These are phyloP conservation scores for Panaeolus papilionaceus DNA, from an alignment of 768 basidiomycete genomes.

Conservation along the genomic window DNA sequence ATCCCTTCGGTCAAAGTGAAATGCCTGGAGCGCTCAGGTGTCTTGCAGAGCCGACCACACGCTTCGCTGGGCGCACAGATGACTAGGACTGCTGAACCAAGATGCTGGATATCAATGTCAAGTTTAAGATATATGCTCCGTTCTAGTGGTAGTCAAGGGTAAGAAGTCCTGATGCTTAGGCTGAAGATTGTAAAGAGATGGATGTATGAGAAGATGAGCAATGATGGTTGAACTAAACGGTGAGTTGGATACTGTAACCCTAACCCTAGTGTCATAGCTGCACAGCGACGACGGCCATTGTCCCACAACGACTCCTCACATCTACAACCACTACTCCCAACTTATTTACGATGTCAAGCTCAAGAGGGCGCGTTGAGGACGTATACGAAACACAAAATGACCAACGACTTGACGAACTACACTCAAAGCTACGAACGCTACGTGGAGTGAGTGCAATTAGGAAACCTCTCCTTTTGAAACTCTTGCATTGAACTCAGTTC, in stretches of 20 bases:
- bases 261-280: neutral
- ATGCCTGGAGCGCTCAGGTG: constrained; percentile 1
- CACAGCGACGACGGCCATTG: neutral
- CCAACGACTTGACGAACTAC: constrained; percentile 81
- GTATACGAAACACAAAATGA: constrained; percentile 89
- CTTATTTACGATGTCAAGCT: constrained; percentile 43
- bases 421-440: constrained; percentile 82
- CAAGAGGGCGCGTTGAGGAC: constrained; percentile 58
- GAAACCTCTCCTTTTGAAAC: neutral
- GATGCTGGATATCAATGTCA: neutral
- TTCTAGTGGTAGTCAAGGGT: neutral
- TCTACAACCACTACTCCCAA: neutral
- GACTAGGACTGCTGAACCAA: neutral
- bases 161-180: neutral
- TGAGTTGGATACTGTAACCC: neutral
- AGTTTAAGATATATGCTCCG: neutral
- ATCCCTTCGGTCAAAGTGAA: neutral
- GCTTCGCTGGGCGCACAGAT: neutral
- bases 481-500: neutral
- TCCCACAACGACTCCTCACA: constrained; percentile 3
- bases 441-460: constrained; percentile 63
- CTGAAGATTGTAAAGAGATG: neutral
- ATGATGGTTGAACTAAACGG: neutral
- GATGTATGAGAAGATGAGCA: constrained; percentile 6
- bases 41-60: neutral